phyloP scores from a whole-genome alignment of 208 protist genomes.

The Acanthamoeba polyphaga region DNA sequence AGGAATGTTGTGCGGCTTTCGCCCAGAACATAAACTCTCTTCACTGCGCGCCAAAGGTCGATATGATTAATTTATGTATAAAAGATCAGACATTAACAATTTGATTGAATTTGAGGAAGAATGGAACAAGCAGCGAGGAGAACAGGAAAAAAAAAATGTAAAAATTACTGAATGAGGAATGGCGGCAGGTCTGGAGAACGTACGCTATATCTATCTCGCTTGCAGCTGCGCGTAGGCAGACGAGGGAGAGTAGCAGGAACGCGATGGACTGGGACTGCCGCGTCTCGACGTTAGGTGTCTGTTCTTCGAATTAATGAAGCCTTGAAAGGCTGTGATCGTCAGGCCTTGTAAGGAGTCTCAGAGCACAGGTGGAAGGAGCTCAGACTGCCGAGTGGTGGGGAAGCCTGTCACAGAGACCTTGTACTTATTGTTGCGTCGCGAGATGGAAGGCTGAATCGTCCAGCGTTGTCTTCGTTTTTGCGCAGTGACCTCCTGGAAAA shows the following conservation, averaged over 20 bases:
- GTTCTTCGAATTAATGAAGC: neutral
- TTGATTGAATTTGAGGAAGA: no score
- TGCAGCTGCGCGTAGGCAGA: neutral
- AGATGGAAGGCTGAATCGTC: neutral
- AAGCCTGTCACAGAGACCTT: no score
- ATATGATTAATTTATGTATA: no score
- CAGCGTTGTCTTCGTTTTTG: neutral
- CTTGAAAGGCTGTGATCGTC: neutral
- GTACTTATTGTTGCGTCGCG: no score
- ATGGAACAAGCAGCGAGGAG: no score
- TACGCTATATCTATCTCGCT: neutral
- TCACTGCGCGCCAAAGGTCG: neutral
- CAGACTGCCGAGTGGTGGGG: no score
- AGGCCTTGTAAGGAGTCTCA: neutral
- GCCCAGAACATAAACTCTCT: constrained; percentile 26
- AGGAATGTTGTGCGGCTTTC: constrained; percentile 8
- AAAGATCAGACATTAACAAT: no score
- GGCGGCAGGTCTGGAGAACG: neutral
- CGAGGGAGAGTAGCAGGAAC: neutral
- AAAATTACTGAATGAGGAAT: neutral
- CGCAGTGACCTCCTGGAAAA: neutral
- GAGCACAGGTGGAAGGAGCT: no score
- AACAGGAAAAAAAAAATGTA: neutral
- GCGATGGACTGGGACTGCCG: neutral
- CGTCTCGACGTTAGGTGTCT: neutral